phyloP scores from a whole-genome alignment of 176 grass and related monocot species.

The Carex kokanica region DNA sequence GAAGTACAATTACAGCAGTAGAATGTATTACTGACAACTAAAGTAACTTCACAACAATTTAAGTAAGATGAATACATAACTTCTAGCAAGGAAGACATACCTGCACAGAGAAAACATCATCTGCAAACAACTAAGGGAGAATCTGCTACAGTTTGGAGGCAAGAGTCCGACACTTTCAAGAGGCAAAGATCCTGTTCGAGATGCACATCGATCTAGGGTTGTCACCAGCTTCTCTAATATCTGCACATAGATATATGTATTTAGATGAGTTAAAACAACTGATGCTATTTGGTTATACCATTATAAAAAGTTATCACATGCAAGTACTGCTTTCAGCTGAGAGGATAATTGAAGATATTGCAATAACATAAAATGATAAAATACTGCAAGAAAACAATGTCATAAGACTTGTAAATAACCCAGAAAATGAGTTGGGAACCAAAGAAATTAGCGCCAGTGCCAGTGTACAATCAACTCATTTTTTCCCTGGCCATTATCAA shows the following conservation, averaged over 20 bases:
- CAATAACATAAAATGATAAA: not conserved
- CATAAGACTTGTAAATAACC: not conserved
- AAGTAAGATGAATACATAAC: not conserved
- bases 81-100: conserved; percentile 29
- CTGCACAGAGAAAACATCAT: conserved; percentile 97
- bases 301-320: not conserved
- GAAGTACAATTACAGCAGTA: not conserved
- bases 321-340: not conserved
- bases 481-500: not conserved
- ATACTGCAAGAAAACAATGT: not conserved
- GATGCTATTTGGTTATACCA: not conserved
- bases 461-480: not conserved
- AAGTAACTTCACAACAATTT: not conserved
- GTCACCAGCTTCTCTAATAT: conserved; percentile 87
- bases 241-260: conserved; percentile 44
- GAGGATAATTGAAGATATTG: not conserved
- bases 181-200: conserved; percentile 88
- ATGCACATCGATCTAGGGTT: conserved; percentile 91
- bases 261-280: not conserved
- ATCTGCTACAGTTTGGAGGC: conserved; percentile 88
- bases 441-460: not conserved
- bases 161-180: conserved; percentile 83
- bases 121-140: conserved; percentile 90
- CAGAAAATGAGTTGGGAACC: not conserved
- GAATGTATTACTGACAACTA: not conserved